These are phyloP conservation scores for Mycena polygramma DNA, from an alignment of 768 basidiomycete species.

Conservation along the genomic window DNA sequence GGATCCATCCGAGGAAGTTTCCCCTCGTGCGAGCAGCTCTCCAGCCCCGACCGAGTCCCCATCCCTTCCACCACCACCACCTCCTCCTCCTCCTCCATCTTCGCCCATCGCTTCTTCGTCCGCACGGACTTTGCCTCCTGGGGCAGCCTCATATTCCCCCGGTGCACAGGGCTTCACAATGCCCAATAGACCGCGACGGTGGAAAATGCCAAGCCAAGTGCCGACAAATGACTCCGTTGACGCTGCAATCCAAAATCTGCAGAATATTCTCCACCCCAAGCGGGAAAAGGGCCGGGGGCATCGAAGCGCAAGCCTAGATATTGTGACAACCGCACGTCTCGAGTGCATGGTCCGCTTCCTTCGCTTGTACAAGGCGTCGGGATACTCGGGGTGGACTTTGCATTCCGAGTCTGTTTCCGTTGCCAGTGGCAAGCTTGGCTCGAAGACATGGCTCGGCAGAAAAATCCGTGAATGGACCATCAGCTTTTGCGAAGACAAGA, in stretches of 20 bases:
- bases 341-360: slow-evolving; percentile 9
- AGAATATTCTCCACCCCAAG: no score
- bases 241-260: no score
- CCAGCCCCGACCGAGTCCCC: neutral
- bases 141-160: neutral
- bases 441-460: neutral
- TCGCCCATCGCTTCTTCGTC: neutral
- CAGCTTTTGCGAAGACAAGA: slow-evolving; percentile 1
- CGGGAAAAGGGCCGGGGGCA: no score
- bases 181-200: neutral
- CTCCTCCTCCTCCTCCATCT: neutral
- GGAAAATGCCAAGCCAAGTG: no score
- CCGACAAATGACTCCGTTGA: no score
- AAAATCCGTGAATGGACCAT: slow-evolving; percentile 18
- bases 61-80: no score
- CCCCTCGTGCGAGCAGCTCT: neutral
- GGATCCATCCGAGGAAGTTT: slow-evolving; percentile 7
- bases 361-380: slow-evolving; percentile 11
- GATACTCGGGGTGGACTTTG: slow-evolving; percentile 15
- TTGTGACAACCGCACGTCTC: slow-evolving; percentile 6
- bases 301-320: neutral
- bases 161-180: neutral
- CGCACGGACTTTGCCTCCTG: neutral
- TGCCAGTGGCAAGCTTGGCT: neutral
- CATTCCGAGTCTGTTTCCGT: slow-evolving; percentile 3